Base-by-base conservation (phyloP, 208 protist species). In the Naegleria fowleri region DNA sequence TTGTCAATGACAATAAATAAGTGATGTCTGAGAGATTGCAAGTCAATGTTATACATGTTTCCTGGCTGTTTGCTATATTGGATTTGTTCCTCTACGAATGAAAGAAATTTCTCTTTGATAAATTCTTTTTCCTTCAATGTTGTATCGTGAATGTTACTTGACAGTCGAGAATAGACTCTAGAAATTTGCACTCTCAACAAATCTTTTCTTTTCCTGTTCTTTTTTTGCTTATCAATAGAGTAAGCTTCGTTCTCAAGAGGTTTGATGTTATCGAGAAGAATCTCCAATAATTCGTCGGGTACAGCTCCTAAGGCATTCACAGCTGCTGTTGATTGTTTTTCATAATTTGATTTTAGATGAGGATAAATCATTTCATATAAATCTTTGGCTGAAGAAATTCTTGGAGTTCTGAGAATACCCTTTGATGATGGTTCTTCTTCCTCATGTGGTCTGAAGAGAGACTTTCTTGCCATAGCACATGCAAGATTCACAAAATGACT, bases 1-100 rank as follows among this genome's bases (percentile, higher is more conserved):
- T 89, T 89, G 5, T 58, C 48, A 25, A 89, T 29, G 9, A 89
- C 25, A 19, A 67, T 67, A 67, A 89, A 89, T 5, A 89, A 40
- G 29, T 89, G 22, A 58, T 67, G 41, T 40, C 86, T 52, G 5
- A 89, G 25, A 4, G n/a, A 41, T 29, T 67, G 86, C 5, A 89
- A 40, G 40, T 89, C 86, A 13, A 67, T 67, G 39, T 11, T 41
- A 13, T 89, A 89, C 29, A 67, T 40, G 41, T 86, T 86, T 33
- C 15, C 25, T 41, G 86, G 51, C 22, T 22, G 51, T 39, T 38
- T 40, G 5, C 39, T 29, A 25, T 67, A 89, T 6, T 89, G 39
- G 5, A 41, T 33, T 38, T 89, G 41, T 67, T 89, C 86, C 11
- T 67, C 48, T 40, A 89, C 59, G 22, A 89, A 89, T 9, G 5